Conservation (phyloP, 1,139 yeast species). For the Yamadazyma atmosphaerica region DNA sequence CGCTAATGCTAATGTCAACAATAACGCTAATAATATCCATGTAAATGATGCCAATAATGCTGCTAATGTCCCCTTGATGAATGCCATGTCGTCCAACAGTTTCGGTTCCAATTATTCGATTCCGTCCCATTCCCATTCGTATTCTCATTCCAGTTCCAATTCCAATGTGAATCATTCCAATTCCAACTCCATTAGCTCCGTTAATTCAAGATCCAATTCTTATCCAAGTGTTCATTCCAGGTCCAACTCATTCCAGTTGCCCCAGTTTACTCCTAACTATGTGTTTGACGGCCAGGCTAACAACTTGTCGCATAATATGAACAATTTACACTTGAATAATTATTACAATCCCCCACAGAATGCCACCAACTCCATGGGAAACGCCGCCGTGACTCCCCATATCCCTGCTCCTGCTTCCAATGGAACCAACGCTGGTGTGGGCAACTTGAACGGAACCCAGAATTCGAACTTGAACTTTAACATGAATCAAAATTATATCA, state of each 20-base stretch:
- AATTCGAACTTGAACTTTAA: conserved; percentile 6
- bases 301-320: conserved; percentile 10
- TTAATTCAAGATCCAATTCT: conserved; percentile 14
- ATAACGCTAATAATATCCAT: conserved; percentile 14
- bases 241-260: conserved; percentile 15
- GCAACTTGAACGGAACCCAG: conserved; percentile 1
- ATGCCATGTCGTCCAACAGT: conserved; percentile 8
- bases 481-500: conserved; percentile 13
- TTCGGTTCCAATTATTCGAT: conserved; percentile 5
- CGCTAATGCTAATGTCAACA: conserved; percentile 5
- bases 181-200: conserved; percentile 7
- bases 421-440: neutral
- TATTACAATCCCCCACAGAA: neutral
- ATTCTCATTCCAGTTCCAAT: conserved; percentile 2
- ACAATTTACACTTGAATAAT: conserved; percentile 12
- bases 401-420: neutral
- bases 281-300: conserved; percentile 12
- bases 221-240: conserved; percentile 16
- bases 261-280: conserved; percentile 8
- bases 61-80: conserved; percentile 12
- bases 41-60: conserved; percentile 3
- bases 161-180: conserved; percentile 5
- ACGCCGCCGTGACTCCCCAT: too few species aligned
- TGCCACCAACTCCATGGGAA: too few species aligned
- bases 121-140: conserved; percentile 3